A percentile compares a stretch with the other conserved stretches of the same genome.
Evolutionary conservation across 2,329 filamentous ascomycete species (phyloP).

Genomic region (Fusarium nygamai): DNA sequence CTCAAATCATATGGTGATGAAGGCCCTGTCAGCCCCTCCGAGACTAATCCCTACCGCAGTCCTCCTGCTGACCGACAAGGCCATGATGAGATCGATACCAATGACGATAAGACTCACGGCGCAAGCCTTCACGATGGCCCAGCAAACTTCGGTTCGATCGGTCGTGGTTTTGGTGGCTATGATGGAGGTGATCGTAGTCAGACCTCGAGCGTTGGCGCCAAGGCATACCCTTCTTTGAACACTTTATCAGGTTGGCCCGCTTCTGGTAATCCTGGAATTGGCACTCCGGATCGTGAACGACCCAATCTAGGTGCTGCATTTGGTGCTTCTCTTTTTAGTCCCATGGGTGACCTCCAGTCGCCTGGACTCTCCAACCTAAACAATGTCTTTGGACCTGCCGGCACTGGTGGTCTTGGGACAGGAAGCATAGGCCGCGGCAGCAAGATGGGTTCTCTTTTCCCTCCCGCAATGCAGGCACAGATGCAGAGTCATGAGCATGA

Average conservation of each 20-base stretch:
- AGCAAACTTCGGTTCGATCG: slow-evolving; percentile 64
- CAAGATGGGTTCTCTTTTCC: slow-evolving; percentile 89
- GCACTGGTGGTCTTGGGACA: slow-evolving; percentile 63
- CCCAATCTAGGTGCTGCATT: slow-evolving; percentile 68
- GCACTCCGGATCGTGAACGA: slow-evolving; percentile 74
- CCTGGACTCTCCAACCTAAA: slow-evolving; percentile 74
- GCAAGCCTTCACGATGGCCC: slow-evolving; percentile 51
- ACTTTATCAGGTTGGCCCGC: slow-evolving; percentile 71
- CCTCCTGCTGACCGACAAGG: slow-evolving; percentile 80
- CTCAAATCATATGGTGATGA: slow-evolving; percentile 66
- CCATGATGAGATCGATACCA: slow-evolving; percentile 68
- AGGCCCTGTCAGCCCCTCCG: slow-evolving; percentile 89
- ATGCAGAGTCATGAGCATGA: slow-evolving; percentile 81
- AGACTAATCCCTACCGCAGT: slow-evolving; percentile 96
- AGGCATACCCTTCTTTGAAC: slow-evolving; percentile 72
- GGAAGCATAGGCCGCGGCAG: slow-evolving; percentile 79
- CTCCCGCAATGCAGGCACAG: slow-evolving; percentile 88
- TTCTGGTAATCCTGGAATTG: slow-evolving; percentile 65
- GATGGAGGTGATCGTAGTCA: slow-evolving; percentile 90
- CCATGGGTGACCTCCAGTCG: slow-evolving; percentile 81
- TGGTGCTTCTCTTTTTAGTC: slow-evolving; percentile 82
- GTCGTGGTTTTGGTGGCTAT: slow-evolving; percentile 62
- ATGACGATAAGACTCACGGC: slow-evolving; percentile 59
- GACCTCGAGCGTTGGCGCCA: slow-evolving; percentile 86
- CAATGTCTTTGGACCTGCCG: slow-evolving; percentile 73